phyloP scores from a whole-genome alignment of 2,329 filamentous ascomycete species.

The Myriosclerotinia duriaeana region DNA sequence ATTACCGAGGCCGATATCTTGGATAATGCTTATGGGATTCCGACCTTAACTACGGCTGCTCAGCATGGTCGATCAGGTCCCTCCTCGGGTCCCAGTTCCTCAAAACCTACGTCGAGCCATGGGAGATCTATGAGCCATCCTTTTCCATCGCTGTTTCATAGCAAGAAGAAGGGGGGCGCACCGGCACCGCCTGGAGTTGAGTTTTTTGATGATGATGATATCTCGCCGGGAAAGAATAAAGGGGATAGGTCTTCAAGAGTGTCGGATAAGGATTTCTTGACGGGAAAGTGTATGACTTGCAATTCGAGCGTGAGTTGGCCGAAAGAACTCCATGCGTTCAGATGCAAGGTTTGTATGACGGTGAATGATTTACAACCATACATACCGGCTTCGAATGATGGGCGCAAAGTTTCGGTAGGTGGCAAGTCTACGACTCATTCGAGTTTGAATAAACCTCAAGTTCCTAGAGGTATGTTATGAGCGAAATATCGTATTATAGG shows the following conservation, averaged over 20 bases:
- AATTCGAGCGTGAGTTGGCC: constrained; percentile 80
- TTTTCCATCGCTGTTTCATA: constrained; percentile 68
- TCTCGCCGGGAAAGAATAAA: constrained; percentile 23
- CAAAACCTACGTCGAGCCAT: constrained; percentile 25
- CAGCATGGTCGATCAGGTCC: constrained; percentile 18
- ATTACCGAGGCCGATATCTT: constrained; percentile 40
- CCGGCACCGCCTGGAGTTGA: constrained; percentile 28
- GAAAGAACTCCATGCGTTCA: constrained; percentile 67
- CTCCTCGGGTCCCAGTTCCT: constrained; percentile 20
- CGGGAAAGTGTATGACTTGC: constrained; percentile 82
- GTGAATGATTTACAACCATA: constrained; percentile 72
- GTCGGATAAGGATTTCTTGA: constrained; percentile 60
- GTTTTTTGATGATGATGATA: constrained; percentile 7
- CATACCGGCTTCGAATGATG: background rate
- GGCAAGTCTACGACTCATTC: constrained; percentile 29
- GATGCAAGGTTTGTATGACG: constrained; percentile 80
- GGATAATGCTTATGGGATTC: constrained; percentile 39
- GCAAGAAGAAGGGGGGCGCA: constrained; percentile 53
- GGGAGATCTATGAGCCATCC: constrained; percentile 71
- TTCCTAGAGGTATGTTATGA: constrained; percentile 30
- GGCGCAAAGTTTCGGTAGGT: constrained; percentile 27
- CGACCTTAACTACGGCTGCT: constrained; percentile 28
- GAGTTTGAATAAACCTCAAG: constrained; percentile 26
- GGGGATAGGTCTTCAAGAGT: constrained; percentile 41
- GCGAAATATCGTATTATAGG: background rate